Evolutionary conservation across 257 asterid species (phyloP), one percentile per base, ranked within the genome.

Genomic region (Eustoma russellianum): DNA sequence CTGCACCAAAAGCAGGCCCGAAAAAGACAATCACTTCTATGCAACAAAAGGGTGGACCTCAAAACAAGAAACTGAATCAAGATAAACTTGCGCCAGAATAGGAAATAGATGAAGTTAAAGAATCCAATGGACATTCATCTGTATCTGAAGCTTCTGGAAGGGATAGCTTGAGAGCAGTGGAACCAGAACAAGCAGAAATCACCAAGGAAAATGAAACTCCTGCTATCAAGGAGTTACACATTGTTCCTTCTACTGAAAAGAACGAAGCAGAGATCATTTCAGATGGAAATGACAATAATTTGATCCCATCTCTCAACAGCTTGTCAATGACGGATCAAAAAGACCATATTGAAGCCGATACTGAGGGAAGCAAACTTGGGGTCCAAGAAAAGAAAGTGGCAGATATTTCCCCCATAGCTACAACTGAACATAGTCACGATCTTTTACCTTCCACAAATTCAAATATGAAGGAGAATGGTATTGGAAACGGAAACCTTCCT

Each of bases 181-280:
- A 54, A 33, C 6, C 68, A n/a, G 28, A 43, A 52, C 16, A 51
- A 48, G 60, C 51, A 19, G 70, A 69, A 17, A 40, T 64, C 3
- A 57, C 59, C 59, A 56, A 52, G 13, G 44, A 47, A 17, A 60
- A 71, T 71, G 62, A 60, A 30, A 14, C 68, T 63, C 53, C 16
- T 13, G 66, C 41, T 54, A 75, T 61, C 41, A 77, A 79, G 66
- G 76, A 54, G 64, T 63, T 73, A 35, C 76, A 48, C 46, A 75
- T 66, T 17, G 54, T 71, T 59, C 65, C 81, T 48, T 74, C 83
- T 17, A 60, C 49, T 41, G 74, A 78, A 70, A 72, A 70, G 65
- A 76, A 54, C 65, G 73, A 66, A 53, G 48, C 46, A 51, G 49
- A 56, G 46, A 12, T 53, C 16, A 11, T 53, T 59, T 18, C 82